phyloP scores from a whole-genome alignment of 306 rosid species.

The Ormosia emarginata region DNA sequence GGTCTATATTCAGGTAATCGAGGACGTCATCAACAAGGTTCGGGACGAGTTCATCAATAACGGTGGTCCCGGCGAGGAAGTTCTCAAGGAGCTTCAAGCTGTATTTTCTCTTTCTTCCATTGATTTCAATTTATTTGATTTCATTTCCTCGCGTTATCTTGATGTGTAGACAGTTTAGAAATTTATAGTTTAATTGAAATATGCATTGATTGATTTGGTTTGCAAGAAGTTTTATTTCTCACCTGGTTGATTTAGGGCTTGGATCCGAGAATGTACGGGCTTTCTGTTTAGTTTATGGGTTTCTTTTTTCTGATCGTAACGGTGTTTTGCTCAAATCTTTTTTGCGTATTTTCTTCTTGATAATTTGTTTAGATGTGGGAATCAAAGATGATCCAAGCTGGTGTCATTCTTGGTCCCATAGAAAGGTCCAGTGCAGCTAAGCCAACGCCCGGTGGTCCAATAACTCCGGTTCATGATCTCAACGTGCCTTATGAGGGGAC shows the following conservation, averaged over 20 bases:
- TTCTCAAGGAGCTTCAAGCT: slow-evolving; percentile 93
- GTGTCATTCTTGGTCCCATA: slow-evolving; percentile 59
- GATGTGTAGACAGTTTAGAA: neutral
- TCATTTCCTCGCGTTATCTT: neutral
- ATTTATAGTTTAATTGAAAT: neutral
- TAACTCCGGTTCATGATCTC: slow-evolving; percentile 89
- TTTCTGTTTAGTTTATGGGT: slow-evolving; percentile 9
- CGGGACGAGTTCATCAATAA: slow-evolving; percentile 79
- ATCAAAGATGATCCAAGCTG: slow-evolving; percentile 78
- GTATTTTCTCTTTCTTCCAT: slow-evolving; percentile 34
- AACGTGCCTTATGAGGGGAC: slow-evolving; percentile 85
- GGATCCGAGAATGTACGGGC: slow-evolving; percentile 49
- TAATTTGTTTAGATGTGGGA: slow-evolving; percentile 65
- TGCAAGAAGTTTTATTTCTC: neutral
- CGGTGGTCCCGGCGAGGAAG: slow-evolving; percentile 79
- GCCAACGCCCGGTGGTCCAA: slow-evolving; percentile 65
- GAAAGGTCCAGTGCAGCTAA: slow-evolving; percentile 60
- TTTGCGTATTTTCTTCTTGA: neutral
- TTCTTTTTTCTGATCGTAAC: neutral
- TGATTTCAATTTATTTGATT: neutral
- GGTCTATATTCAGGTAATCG: slow-evolving; percentile 78
- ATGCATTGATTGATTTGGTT: neutral
- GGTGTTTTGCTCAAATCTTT: neutral
- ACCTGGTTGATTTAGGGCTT: slow-evolving; percentile 29
- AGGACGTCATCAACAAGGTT: slow-evolving; percentile 79